Conservation (phyloP, 2,329 filamentous ascomycete species). For the Graphilbum ipis-grandicollis region DNA sequence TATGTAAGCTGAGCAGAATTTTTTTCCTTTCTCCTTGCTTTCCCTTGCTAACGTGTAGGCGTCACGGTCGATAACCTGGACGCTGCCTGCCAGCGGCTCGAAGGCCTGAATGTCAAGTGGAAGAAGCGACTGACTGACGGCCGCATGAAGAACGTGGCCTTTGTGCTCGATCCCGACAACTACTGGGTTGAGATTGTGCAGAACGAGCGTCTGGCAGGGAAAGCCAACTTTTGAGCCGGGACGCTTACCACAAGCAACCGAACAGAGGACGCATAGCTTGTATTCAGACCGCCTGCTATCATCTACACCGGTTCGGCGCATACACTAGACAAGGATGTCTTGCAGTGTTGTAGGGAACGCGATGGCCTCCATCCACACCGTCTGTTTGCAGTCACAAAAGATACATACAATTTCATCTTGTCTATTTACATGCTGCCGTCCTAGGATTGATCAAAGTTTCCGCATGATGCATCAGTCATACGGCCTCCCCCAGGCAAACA, state of each 20-base stretch:
- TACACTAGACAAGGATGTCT: no score
- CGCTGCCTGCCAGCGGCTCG: slow-evolving; percentile 72
- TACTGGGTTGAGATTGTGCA: slow-evolving; percentile 75
- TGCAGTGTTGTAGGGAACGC: no score
- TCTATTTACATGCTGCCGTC: no score
- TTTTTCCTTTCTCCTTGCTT: neutral
- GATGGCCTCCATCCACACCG: no score
- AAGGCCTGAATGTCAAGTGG: slow-evolving; percentile 67
- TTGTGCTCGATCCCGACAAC: slow-evolving; percentile 72
- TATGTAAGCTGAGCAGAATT: slow-evolving; percentile 64
- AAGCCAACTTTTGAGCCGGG: slow-evolving; percentile 26
- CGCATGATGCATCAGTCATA: no score
- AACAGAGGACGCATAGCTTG: no score
- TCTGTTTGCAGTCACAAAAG: no score
- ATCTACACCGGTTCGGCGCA: no score
- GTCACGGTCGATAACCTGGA: slow-evolving; percentile 78
- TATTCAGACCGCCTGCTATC: no score
- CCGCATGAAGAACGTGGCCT: slow-evolving; percentile 84
- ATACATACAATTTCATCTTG: no score
- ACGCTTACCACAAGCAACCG: neutral
- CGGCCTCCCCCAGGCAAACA: no score
- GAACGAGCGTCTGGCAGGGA: slow-evolving; percentile 48
- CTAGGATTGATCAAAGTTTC: no score
- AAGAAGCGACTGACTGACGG: slow-evolving; percentile 93
- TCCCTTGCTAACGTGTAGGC: slow-evolving; percentile 22